Evolutionary conservation across 257 asterid genomes (phyloP).

Genomic region (Salvia splendens): DNA sequence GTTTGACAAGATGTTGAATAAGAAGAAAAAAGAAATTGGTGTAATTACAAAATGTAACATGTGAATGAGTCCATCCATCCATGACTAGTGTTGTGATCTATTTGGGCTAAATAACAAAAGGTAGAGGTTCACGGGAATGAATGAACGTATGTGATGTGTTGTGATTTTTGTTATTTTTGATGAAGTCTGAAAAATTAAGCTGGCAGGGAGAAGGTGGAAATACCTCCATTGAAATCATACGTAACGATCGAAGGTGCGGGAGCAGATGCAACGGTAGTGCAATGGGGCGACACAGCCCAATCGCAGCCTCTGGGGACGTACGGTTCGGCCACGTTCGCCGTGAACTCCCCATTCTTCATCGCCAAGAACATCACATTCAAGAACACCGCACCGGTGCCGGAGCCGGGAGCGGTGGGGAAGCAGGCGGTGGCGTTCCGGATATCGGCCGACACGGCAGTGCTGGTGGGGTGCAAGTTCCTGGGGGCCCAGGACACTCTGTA

Average conservation of each 20-base stretch:
- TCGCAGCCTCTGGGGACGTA: constrained; percentile 78
- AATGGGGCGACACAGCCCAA: constrained; percentile 89
- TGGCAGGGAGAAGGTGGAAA: constrained; percentile 74
- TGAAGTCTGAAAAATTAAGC: neutral
- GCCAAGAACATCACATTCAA: constrained; percentile 82
- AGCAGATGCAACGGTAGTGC: constrained; percentile 66
- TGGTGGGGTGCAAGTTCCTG: constrained; percentile 73
- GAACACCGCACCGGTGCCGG: constrained; percentile 86
- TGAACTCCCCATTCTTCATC: constrained; percentile 72
- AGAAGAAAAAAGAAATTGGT: no score
- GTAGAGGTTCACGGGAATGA: neutral
- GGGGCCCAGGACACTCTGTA: constrained; percentile 94
- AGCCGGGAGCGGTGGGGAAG: constrained; percentile 80
- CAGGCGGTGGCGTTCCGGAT: constrained; percentile 93
- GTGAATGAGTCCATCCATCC: no score
- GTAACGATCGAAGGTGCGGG: constrained; percentile 79
- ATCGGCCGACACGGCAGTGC: constrained; percentile 84
- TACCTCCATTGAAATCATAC: constrained; percentile 63
- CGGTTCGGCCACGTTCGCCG: constrained; percentile 93
- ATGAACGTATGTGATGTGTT: neutral
- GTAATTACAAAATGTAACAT: no score
- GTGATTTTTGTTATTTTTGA: neutral
- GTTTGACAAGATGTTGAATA: no score
- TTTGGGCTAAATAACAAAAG: neutral
- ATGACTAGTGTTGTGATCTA: no score